Conservation (phyloP, 306 rosid genomes). For the Rosa lucieae region DNA sequence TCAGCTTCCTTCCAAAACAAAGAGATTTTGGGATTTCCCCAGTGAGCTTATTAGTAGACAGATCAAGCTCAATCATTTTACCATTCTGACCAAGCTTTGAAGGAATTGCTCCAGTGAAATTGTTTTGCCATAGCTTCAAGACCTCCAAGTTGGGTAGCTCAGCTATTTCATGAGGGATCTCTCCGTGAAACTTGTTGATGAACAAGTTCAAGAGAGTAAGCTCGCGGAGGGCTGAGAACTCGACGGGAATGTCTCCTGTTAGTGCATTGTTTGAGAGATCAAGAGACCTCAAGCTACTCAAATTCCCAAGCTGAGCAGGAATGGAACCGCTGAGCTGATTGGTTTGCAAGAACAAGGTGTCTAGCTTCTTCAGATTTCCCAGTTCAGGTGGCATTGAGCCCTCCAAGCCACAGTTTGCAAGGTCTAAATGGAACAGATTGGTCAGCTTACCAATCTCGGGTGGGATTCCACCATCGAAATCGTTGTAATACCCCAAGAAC, state of each 20-base stretch:
- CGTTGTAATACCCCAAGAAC: conserved; percentile 73
- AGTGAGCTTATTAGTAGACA: conserved; percentile 87
- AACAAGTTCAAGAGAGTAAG: conserved; percentile 72
- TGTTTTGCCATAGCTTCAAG: conserved; percentile 78
- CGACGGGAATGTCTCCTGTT: conserved; percentile 66
- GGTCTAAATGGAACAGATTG: conserved; percentile 71
- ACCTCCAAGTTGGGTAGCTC: conserved; percentile 70
- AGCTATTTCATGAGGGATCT: conserved; percentile 60
- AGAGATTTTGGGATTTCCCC: conserved; percentile 66
- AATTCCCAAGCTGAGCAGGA: conserved; percentile 66
- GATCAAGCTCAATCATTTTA: conserved; percentile 59
- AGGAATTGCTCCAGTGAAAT: conserved; percentile 82
- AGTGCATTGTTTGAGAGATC: conserved; percentile 82
- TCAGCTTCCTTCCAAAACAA: conserved; percentile 62
- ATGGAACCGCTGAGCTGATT: conserved; percentile 70
- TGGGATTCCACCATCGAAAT: conserved; percentile 78
- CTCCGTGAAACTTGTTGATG: conserved; percentile 83
- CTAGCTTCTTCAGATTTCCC: conserved; percentile 59
- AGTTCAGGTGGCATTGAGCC: conserved; percentile 77
- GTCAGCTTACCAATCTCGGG: conserved; percentile 50
- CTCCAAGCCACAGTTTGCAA: conserved; percentile 71
- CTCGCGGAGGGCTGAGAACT: conserved; percentile 59
- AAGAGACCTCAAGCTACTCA: conserved; percentile 58
- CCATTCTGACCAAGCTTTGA: conserved; percentile 73
- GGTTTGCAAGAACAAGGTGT: conserved; percentile 81